Evolutionary conservation across 2,329 filamentous ascomycete species (phyloP), one percentile per base, ranked within the genome.

Genomic region (Talaromyces pinophilus): DNA sequence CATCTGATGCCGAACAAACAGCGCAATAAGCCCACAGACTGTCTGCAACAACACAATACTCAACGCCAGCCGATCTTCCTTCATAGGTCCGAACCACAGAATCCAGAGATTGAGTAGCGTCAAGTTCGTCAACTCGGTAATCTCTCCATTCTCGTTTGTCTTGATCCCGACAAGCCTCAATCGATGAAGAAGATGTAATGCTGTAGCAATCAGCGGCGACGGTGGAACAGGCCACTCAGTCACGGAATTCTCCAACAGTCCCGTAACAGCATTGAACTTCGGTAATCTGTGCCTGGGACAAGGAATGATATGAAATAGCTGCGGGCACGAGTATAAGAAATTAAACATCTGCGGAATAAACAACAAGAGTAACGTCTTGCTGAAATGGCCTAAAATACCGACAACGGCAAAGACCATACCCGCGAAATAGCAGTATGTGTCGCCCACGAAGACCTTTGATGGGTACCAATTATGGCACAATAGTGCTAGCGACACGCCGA

Each of bases 381-480:
- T 96, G 82, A 99, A 99, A 82, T 99, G 95, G 28, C 95, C 95
- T 62, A 97, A 85, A 74, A 99, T 98, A 69, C 92, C 93, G 70
- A 98, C 95, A 54, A 97, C 93, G 63, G 94, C 95, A 77, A 99
- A 99, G 46, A 98, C 92, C 93, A 99, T 99, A 71, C 95, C 95
- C 0, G 95, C 95, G 79, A 99, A 97, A 82, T 99, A 99, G 85
- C 95, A 99, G 85, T 98, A 99, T 3, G 95, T 99, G 79, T 99
- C 95, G 65, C 95, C 95, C 10, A 98, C 94, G 75, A 99, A 99
- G 10, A 98, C 95, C 73, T 88, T 89, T 28, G 94, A 92, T 0
- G 95, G 95, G 76, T 93, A 99, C 92, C 93, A 96, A 80, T 99
- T 99, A 82, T 99, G 93, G 76, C 82, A 87, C 74, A 95, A 86